Percentiles rank a stretch among this genome's conserved stretches.
These are phyloP conservation scores for Blastomyces emzantsi DNA, from an alignment of 2,329 filamentous ascomycete genomes.

Conservation along the genomic window DNA sequence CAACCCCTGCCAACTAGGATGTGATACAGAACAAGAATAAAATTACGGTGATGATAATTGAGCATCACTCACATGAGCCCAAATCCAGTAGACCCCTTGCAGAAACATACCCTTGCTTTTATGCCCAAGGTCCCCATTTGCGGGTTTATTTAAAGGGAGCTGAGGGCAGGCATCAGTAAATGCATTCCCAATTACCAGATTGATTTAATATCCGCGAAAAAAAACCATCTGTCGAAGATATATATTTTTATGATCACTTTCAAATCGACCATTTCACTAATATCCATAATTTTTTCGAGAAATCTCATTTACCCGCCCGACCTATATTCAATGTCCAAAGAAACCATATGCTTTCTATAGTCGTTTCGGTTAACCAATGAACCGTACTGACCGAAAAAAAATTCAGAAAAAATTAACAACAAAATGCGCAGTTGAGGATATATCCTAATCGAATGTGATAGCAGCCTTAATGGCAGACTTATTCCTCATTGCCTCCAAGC, in stretches of 20 bases:
- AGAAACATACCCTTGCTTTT: not conserved
- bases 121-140: not conserved
- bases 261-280: not conserved
- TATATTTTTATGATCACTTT: not conserved
- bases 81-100: not conserved
- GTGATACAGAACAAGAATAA: not conserved
- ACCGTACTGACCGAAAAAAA: not conserved
- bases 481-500: slow-evolving; percentile 60
- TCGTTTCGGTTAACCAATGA: not conserved
- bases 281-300: not conserved
- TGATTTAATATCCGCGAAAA: not conserved
- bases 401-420: not conserved
- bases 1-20: not conserved
- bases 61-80: not conserved
- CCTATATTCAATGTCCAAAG: not conserved
- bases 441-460: slow-evolving; percentile 55
- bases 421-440: not conserved
- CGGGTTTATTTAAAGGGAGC: not conserved
- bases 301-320: not conserved
- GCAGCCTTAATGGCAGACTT: slow-evolving; percentile 67
- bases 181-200: not conserved
- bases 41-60: not conserved
- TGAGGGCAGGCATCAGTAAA: not conserved
- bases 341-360: not conserved
- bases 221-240: not conserved